Conservation (phyloP, 2,329 filamentous ascomycete genomes). For the Dryadomyces quercivorus region DNA sequence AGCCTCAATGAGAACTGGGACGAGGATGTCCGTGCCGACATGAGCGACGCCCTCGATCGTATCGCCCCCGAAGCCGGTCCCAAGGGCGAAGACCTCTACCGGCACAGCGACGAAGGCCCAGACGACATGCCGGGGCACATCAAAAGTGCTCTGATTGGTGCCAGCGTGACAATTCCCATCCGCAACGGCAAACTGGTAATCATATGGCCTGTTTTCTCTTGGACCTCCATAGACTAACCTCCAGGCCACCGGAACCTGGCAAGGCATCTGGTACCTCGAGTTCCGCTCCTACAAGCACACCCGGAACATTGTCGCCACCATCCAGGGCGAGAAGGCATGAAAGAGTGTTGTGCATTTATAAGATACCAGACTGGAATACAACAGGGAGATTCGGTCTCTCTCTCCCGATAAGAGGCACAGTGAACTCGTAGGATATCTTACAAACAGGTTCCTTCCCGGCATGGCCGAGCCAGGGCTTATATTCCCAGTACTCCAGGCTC, state of each 20-base stretch:
- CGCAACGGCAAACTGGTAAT: conserved; percentile 64
- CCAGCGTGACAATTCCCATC: conserved; percentile 84
- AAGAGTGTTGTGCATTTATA: not conserved
- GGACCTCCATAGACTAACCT: too few species aligned
- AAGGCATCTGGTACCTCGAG: conserved; percentile 90
- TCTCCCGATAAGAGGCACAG: too few species aligned
- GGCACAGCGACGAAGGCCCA: conserved; percentile 70
- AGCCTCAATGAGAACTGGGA: conserved; percentile 90
- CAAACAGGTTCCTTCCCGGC: too few species aligned
- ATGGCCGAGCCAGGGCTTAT: too few species aligned
- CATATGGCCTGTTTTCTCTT: not conserved
- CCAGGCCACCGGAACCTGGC: conserved; percentile 58
- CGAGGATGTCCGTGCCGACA: conserved; percentile 74
- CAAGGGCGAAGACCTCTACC: conserved; percentile 63
- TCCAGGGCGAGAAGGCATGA: conserved; percentile 66
- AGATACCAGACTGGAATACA: not conserved
- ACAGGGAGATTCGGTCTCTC: not conserved
- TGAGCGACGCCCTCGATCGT: conserved; percentile 86
- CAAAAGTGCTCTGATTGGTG: conserved; percentile 80
- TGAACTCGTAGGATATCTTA: too few species aligned
- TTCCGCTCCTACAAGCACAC: conserved; percentile 68
- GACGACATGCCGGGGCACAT: conserved; percentile 98
- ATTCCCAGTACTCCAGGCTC: not conserved
- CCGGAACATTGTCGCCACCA: conserved; percentile 79
- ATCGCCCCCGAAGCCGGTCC: conserved; percentile 70